phyloP scores from a whole-genome alignment of 2,329 filamentous ascomycete species.

The Hypoxylon sp. region DNA sequence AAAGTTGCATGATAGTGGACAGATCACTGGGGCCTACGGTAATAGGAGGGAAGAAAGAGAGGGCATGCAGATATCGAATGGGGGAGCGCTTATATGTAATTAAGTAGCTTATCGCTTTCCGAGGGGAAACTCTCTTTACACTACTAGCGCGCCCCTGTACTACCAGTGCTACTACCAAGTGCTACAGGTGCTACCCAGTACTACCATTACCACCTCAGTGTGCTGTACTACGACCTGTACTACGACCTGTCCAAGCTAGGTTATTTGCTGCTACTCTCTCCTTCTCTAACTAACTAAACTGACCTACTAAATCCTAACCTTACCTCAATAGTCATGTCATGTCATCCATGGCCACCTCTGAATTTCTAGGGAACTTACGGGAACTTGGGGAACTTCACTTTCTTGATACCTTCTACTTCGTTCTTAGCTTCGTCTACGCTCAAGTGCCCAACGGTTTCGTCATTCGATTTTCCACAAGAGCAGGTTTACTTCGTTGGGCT shows the following conservation, averaged over 20 bases:
- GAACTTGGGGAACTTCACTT: neutral
- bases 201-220: neutral
- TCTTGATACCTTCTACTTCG: constrained; percentile 23
- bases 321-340: constrained; percentile 1
- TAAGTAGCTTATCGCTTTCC: constrained; percentile 26
- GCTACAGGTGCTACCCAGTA: neutral
- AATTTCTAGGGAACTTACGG: no score
- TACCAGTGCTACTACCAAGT: neutral
- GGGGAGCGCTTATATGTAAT: constrained; percentile 30
- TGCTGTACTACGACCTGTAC: neutral
- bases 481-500: constrained; percentile 36
- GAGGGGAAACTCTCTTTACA: constrained; percentile 22
- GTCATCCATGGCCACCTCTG: neutral
- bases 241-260: constrained; percentile 12
- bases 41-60: constrained; percentile 7
- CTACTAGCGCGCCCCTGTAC: constrained; percentile 18
- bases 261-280: constrained; percentile 3
- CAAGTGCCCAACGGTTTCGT: constrained; percentile 32
- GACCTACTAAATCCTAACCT: constrained; percentile 6
- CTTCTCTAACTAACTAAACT: constrained; percentile 7
- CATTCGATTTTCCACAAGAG: constrained; percentile 12
- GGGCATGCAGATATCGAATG: constrained; percentile 30
- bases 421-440: constrained; percentile 19
- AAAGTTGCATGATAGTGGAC: constrained; percentile 37
- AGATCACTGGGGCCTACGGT: constrained; percentile 13